Base-by-base conservation (phyloP, 164 flowering plant genomes). In the Santalum album region DNA sequence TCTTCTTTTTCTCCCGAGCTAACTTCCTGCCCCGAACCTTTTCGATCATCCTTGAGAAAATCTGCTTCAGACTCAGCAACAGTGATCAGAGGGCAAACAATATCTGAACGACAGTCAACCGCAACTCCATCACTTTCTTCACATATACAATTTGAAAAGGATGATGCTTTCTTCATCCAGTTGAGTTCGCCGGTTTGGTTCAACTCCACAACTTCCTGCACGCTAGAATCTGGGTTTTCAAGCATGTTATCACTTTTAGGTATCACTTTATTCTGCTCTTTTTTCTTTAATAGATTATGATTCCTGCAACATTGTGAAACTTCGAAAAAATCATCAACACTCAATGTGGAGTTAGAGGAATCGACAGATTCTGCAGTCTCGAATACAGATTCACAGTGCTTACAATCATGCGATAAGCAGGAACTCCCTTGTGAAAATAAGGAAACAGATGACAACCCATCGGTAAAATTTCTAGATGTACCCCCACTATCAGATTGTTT, bases 241-340 rank as follows among this genome's bases (percentile, higher is more conserved):
- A 66, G 67, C 65, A 64, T 60, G 32, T 66, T 54, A 47, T 66
- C 69, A 15, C 21, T 64, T 53, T 72, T 73, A 50, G 57, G 39
- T 19, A 40, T 32, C 53, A 39, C 18, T 25, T 61, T 65, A 21
- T 60, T 54, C 34, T 40, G 20, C 29, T 51, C 72, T 39, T 56
- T 66, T 45, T 58, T 58, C 49, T 22, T 59, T 34, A 39, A 14
- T 36, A 43, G 9, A 43, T 55, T 59, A 7, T 20, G 10, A 23
- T 44, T 4, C 59, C 44, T 70, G 64, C 52, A 34, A 26, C 39
- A 25, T 43, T 59, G 65, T 23, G 87, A 90, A 20, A 90, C 86
- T 72, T 87, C 96, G 66, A 71, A 82, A 20, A 90, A 63, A 64
- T 87, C 95, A 21, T 77, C 74, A 25, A 84, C 70, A 54, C 57